Evolutionary conservation across 78 protist species (phyloP), one percentile per base, ranked within the genome.

Genomic region (Trichosphaerium sp.): DNA sequence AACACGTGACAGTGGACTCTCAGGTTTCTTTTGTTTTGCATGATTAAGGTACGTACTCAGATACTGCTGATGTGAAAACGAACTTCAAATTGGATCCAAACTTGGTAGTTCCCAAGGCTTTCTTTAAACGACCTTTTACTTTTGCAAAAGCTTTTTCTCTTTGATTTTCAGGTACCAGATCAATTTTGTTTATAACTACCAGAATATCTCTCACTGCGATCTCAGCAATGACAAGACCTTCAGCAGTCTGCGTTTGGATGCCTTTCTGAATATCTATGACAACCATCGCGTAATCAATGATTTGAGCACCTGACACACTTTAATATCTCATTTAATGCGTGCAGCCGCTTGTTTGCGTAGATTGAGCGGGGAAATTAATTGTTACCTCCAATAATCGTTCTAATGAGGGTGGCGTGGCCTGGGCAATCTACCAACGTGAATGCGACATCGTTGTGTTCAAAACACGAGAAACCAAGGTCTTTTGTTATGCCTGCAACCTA

Each of bases 181-280:
- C 99, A 8, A 63, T n/a, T 63, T 95, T 95, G 79, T 95, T 95
- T 60, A 95, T 68, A 2, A 76, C 97, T 1, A 94, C 75, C 18
- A 95, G 61, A 37, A 90, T 55, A n/a, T 26, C 39, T 15, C 63
- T 69, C 58, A 83, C 63, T 25, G 83, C 57, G 32, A 95, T 87
- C 65, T 92, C 97, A 32, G 97, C 98, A 23, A 96, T 69, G 8
- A 96, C 93, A 15, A 96, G 70, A 57, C 98, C 87, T 78, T 94
- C 99, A 0, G 98, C 94, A 3, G 99, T 96, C 64, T 96, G 99
- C 12, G 99, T 94, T 80, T 96, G 99, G 40, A 96, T 78, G 49
- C 99, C 99, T 62, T 95, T 95, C 6, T 11, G 51, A 21, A 72
- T 90, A 71, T 96, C 99, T 11, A 96, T 62, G 31, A 96, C 99